These are phyloP conservation scores for Plantago elongata DNA, from an alignment of 257 asterid genomes.

Conservation along the genomic window DNA sequence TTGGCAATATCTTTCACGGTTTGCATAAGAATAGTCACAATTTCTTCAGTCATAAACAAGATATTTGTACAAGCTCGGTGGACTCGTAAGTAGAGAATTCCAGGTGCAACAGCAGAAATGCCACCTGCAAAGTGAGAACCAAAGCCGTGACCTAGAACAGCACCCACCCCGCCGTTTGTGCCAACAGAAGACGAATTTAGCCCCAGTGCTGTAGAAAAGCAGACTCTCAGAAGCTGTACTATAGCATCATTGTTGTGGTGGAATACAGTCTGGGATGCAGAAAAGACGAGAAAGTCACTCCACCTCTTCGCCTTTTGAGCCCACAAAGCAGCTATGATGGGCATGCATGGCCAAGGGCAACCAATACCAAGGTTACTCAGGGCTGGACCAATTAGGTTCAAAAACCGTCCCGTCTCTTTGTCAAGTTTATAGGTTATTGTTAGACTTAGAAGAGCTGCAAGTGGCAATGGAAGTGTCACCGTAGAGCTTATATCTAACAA, in stretches of 20 bases:
- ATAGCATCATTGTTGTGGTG: slow-evolving; percentile 79
- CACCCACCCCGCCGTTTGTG: slow-evolving; percentile 74
- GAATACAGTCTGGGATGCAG: slow-evolving; percentile 83
- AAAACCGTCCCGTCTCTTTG: slow-evolving; percentile 49
- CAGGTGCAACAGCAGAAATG: slow-evolving; percentile 86
- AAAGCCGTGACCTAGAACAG: slow-evolving; percentile 95
- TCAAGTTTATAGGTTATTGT: slow-evolving; percentile 89
- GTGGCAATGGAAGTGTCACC: slow-evolving; percentile 77
- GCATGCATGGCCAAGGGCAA: slow-evolving; percentile 99
- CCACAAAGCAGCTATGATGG: slow-evolving; percentile 77
- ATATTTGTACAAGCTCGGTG: slow-evolving; percentile 78
- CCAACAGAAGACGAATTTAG: slow-evolving; percentile 45
- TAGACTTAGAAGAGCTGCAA: slow-evolving; percentile 92
- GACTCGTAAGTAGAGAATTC: slow-evolving; percentile 73
- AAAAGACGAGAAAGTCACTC: slow-evolving; percentile 81
- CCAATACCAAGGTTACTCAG: slow-evolving; percentile 63
- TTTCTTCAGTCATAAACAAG: slow-evolving; percentile 71
- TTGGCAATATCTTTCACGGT: slow-evolving; percentile 64
- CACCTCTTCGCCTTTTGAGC: slow-evolving; percentile 89
- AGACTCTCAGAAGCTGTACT: slow-evolving; percentile 83
- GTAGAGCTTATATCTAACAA: slow-evolving; percentile 66
- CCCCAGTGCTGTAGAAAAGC: slow-evolving; percentile 75
- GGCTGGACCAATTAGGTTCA: slow-evolving; percentile 67
- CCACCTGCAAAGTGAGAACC: slow-evolving; percentile 77
- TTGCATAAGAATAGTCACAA: slow-evolving; percentile 66